phyloP scores from a whole-genome alignment of 345 rosid genomes.

The Rubroshorea leprosula region DNA sequence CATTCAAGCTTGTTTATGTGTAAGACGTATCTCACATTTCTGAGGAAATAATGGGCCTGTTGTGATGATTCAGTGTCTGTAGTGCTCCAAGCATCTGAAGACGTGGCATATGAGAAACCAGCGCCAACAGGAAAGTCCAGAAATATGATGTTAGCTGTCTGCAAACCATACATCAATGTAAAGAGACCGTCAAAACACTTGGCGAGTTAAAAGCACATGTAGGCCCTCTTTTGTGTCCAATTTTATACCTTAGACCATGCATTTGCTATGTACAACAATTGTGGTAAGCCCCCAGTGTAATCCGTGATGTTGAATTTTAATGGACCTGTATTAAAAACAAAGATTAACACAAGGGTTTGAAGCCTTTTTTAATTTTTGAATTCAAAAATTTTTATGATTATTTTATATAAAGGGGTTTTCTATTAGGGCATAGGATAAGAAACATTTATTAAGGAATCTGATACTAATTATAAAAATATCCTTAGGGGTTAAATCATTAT shows the following conservation, averaged over 20 bases:
- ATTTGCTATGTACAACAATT: background rate
- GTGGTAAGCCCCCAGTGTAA: background rate
- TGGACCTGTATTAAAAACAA: background rate
- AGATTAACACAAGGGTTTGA: no score
- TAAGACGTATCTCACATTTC: slow-evolving; percentile 2
- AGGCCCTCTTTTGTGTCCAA: background rate
- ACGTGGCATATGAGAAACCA: slow-evolving; percentile 17
- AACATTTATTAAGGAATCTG: no score
- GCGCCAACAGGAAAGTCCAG: slow-evolving; percentile 12
- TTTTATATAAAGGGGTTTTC: no score
- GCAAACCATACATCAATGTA: background rate
- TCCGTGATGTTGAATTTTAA: background rate
- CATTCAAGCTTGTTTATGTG: background rate
- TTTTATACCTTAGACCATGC: background rate
- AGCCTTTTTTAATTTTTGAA: no score
- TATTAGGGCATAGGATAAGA: no score
- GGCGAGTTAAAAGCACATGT: background rate
- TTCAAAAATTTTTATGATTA: no score
- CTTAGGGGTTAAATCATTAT: no score
- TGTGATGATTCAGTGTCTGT: background rate
- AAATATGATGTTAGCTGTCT: slow-evolving; percentile 18
- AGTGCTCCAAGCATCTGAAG: background rate
- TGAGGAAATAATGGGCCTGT: slow-evolving; percentile 2
- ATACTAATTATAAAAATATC: no score
- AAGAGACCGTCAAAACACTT: background rate